These are phyloP conservation scores for Clavispora asparagi DNA, from an alignment of 805 yeast genomes.

Conservation along the genomic window DNA sequence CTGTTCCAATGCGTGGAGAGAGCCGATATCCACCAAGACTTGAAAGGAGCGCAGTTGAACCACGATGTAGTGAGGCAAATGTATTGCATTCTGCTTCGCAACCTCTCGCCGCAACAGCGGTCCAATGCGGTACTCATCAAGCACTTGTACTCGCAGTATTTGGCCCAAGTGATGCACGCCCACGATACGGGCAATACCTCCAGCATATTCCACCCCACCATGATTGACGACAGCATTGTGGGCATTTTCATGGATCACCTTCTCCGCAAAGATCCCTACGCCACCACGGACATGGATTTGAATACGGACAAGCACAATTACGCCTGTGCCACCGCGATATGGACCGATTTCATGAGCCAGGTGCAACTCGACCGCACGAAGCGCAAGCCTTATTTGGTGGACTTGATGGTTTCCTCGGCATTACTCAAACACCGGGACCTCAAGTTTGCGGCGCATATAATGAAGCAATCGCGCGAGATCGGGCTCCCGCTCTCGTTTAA, in stretches of 20 bases:
- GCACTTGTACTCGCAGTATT: constrained; percentile 20
- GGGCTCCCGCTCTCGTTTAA: constrained; percentile 33
- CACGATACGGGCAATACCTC: constrained; percentile 2
- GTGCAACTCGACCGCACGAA: constrained; percentile 9
- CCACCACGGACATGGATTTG: constrained; percentile 13
- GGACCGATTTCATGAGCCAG: constrained; percentile 16
- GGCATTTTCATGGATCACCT: constrained; percentile 21
- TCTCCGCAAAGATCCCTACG: constrained; percentile 18
- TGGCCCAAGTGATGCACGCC: constrained; percentile 2
- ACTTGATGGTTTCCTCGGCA: constrained; percentile 26
- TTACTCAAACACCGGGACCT: constrained; percentile 29
- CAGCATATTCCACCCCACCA: constrained; percentile 9
- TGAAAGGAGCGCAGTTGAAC: constrained; percentile 18
- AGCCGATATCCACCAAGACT: constrained; percentile 28
- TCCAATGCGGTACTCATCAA: constrained; percentile 15
- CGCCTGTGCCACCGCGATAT: constrained; percentile 23
- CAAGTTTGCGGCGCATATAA: constrained; percentile 26
- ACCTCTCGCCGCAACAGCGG: constrained; percentile 8
- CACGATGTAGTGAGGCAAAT: constrained; percentile 18
- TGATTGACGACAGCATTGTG: constrained; percentile 16
- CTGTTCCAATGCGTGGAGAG: constrained; percentile 16
- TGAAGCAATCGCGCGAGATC: constrained; percentile 20
- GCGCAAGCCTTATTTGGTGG: constrained; percentile 22
- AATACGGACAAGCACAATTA: constrained; percentile 7
- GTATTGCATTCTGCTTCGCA: constrained; percentile 20